phyloP scores from a whole-genome alignment of 306 rosid species.

The Citrullus amarus region DNA sequence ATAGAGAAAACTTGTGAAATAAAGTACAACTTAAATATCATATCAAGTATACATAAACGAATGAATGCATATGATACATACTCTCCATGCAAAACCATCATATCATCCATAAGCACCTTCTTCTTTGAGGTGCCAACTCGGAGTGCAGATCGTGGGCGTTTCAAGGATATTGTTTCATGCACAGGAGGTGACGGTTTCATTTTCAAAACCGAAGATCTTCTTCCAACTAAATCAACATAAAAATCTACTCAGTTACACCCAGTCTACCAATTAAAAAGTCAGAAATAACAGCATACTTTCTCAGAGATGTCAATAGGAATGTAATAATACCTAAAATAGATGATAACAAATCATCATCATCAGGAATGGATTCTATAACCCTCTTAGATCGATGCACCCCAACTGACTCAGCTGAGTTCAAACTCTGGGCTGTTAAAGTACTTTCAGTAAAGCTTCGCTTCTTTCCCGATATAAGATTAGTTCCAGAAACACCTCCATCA shows the following conservation, averaged over 20 bases:
- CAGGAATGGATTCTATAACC: conserved; percentile 63
- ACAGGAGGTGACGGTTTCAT: conserved; percentile 68
- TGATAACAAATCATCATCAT: conserved; percentile 90
- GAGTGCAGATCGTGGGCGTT: conserved; percentile 41
- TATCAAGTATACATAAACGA: neutral
- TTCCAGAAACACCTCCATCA: conserved; percentile 25
- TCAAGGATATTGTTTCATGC: conserved; percentile 38
- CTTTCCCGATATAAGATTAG: conserved; percentile 39
- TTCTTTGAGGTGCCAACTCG: conserved; percentile 59
- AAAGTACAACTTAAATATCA: neutral
- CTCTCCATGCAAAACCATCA: conserved; percentile 99
- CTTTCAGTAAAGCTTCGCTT: conserved; percentile 87
- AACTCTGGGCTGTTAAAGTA: conserved; percentile 54
- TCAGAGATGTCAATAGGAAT: neutral
- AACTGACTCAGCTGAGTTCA: conserved; percentile 57
- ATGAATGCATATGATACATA: conserved; percentile 36
- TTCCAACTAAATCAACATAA: conserved; percentile 61
- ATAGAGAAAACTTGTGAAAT: neutral
- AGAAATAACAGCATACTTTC: neutral
- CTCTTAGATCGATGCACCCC: conserved; percentile 46
- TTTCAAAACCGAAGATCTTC: conserved; percentile 73
- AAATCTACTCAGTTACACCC: conserved; percentile 16
- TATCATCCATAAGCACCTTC: conserved; percentile 92
- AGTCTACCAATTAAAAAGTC: conserved; percentile 1
- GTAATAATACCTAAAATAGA: conserved; percentile 74